Conservation (phyloP, 75 land plant genomes). For the Azolla pinnata region DNA sequence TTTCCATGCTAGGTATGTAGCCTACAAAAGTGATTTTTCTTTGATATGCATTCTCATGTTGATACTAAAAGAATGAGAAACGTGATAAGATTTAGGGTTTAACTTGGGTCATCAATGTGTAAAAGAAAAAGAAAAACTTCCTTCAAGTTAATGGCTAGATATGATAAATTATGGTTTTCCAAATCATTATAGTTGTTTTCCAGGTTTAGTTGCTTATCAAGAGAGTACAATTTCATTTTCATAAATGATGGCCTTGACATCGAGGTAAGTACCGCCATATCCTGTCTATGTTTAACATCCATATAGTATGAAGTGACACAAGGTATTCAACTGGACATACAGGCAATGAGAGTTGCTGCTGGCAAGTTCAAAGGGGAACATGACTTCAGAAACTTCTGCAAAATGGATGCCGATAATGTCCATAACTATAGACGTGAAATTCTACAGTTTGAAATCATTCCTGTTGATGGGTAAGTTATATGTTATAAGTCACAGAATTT, state of each 20-base stretch:
- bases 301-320: slow-evolving; percentile 1
- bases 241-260: slow-evolving; percentile 57
- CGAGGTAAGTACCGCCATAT: slow-evolving; percentile 41
- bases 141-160: no score
- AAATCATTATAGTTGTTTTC: not conserved
- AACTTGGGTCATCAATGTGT: not conserved
- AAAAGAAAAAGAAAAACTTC: not conserved
- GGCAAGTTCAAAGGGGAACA: slow-evolving; percentile 68
- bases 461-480: slow-evolving; percentile 35
- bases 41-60: not conserved
- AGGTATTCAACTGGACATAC: slow-evolving; percentile 7
- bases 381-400: slow-evolving; percentile 94
- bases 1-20: slow-evolving; percentile 86
- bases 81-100: not conserved
- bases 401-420: slow-evolving; percentile 91
- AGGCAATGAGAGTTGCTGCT: slow-evolving; percentile 74
- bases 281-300: not conserved
- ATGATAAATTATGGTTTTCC: not conserved
- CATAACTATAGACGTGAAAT: slow-evolving; percentile 71
- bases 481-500: not conserved
- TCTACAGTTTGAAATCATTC: slow-evolving; percentile 43
- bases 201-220: slow-evolving; percentile 85
- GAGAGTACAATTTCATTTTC: slow-evolving; percentile 84
- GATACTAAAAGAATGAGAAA: not conserved
- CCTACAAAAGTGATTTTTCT: no score